Percentiles rank a stretch among this genome's conserved stretches.
Evolutionary conservation across 1,139 yeast genomes (phyloP).

Genomic region (Fermentozyma sake): DNA sequence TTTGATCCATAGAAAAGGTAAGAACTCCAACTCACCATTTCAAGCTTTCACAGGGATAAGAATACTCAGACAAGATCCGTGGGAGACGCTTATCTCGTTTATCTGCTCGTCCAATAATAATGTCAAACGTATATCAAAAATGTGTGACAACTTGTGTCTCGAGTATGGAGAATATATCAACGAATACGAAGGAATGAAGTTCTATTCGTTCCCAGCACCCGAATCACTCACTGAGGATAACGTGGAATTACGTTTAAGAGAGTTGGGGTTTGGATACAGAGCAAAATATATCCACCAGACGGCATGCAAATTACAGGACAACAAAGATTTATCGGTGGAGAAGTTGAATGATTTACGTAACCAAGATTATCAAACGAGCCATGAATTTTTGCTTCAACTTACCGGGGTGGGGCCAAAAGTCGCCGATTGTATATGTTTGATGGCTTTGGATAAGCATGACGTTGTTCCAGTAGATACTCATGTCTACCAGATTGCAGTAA

Average conservation of each 20-base stretch:
- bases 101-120: constrained; percentile 96
- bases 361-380: constrained; percentile 52
- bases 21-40: constrained; percentile 30
- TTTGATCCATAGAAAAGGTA: constrained; percentile 28
- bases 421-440: constrained; percentile 85
- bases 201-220: constrained; percentile 76
- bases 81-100: constrained; percentile 89
- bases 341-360: constrained; percentile 36
- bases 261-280: constrained; percentile 83
- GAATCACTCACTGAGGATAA: constrained; percentile 33
- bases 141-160: constrained; percentile 78
- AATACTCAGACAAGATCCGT: constrained; percentile 87
- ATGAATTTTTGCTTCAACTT: constrained; percentile 59
- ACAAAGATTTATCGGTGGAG: constrained; percentile 29
- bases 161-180: constrained; percentile 67
- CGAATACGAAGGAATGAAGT: constrained; percentile 50
- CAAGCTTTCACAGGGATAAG: constrained; percentile 64
- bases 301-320: constrained; percentile 45
- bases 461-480: constrained; percentile 96
- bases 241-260: constrained; percentile 45
- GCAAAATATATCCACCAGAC: constrained; percentile 85
- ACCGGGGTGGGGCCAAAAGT: constrained; percentile 97
- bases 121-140: constrained; percentile 85
- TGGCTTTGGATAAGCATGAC: constrained; percentile 86
- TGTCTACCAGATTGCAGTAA: constrained; percentile 83